Conservation (phyloP, 495 filamentous ascomycete species). For the Penicillium egyptiacum region DNA sequence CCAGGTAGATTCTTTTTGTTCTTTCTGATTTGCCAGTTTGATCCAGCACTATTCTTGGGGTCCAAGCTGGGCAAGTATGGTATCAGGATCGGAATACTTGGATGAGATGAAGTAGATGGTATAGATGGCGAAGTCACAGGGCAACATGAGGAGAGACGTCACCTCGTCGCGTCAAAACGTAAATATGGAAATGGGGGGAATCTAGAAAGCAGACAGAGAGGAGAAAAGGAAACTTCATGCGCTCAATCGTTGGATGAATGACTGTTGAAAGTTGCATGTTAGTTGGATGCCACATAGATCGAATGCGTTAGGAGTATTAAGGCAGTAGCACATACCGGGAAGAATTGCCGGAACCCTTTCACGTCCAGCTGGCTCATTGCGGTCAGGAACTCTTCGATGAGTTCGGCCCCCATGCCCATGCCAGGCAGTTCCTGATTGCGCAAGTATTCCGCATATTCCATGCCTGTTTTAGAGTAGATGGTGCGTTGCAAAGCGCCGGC, state of each 20-base stretch:
- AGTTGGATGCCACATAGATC: not conserved
- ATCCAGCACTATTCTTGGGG: constrained; percentile 8
- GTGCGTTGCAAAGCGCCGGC: constrained; percentile 79
- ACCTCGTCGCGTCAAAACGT: constrained; percentile 28
- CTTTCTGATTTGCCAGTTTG: constrained; percentile 4
- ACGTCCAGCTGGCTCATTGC: constrained; percentile 51
- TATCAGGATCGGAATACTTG: not conserved
- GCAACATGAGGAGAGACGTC: constrained; percentile 20
- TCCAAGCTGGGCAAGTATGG: not conserved
- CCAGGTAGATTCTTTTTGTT: constrained; percentile 10
- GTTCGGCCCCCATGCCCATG: constrained; percentile 54
- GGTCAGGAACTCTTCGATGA: constrained; percentile 56
- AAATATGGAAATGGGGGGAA: constrained; percentile 41
- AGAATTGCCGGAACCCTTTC: constrained; percentile 57
- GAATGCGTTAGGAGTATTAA: not conserved
- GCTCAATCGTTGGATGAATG: constrained; percentile 52
- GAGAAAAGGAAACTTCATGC: constrained; percentile 36
- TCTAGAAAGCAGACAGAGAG: constrained; percentile 39
- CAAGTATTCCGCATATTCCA: constrained; percentile 58
- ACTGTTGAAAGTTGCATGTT: constrained; percentile 27
- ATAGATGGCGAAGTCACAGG: constrained; percentile 16
- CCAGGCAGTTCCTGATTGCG: constrained; percentile 50
- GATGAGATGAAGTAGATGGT: constrained; percentile 8
- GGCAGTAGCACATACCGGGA: constrained; percentile 39
- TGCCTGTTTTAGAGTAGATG: constrained; percentile 83